Conservation (phyloP, 164 flowering plant species). For the Cinnamomum micranthum region DNA sequence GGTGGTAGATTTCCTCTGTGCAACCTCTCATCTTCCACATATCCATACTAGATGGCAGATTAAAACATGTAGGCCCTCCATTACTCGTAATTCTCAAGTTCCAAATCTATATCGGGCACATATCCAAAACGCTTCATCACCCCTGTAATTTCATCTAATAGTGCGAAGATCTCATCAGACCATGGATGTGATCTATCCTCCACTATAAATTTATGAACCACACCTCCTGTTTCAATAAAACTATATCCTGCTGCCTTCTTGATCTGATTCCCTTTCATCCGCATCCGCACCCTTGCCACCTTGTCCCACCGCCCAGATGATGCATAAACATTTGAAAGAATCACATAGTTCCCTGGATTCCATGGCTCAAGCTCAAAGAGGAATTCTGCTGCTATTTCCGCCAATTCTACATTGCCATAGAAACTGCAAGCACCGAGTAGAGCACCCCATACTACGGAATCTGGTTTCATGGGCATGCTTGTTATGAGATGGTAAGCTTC, state of each 20-base stretch:
- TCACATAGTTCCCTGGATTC: constrained; percentile 82
- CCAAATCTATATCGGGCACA: constrained; percentile 14
- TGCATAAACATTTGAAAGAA: constrained; percentile 84
- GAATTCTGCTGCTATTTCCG: constrained; percentile 57
- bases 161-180: constrained; percentile 42
- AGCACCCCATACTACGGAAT: constrained; percentile 79
- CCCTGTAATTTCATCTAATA: constrained; percentile 38
- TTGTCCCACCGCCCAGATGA: constrained; percentile 59
- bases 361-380: constrained; percentile 78
- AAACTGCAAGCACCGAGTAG: constrained; percentile 81
- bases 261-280: constrained; percentile 55
- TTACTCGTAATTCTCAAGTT: constrained; percentile 13
- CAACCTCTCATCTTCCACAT: neutral
- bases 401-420: constrained; percentile 58
- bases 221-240: constrained; percentile 58
- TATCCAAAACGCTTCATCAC: constrained; percentile 34
- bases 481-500: constrained; percentile 62
- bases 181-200: constrained; percentile 67
- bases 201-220: constrained; percentile 62
- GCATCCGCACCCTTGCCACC: constrained; percentile 58
- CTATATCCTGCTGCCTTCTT: constrained; percentile 77
- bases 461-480: constrained; percentile 78
- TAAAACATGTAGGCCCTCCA: neutral
- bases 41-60: neutral
- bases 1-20: neutral